Evolutionary conservation across 371 early-diverging fungal species (phyloP).

Genomic region (Apophysomyces sp.): DNA sequence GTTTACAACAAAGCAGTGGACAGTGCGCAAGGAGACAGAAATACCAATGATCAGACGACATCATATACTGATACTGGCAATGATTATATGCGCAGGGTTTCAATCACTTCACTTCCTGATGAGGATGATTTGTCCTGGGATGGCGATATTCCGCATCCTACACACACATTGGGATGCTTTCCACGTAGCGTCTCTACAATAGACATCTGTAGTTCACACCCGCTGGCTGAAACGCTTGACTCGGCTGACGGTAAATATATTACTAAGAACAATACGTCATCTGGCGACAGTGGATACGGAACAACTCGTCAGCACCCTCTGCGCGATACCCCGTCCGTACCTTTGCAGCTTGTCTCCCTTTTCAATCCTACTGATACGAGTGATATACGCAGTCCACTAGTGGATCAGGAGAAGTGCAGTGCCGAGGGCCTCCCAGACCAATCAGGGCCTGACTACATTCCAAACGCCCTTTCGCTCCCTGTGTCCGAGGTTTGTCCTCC

Average conservation of each 20-base stretch:
- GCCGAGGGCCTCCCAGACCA: neutral
- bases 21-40: neutral
- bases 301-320: constrained; percentile 3
- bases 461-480: constrained; percentile 1
- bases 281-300: constrained; percentile 19
- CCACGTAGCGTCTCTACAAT: neutral
- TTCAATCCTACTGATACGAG: constrained; percentile 12
- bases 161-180: neutral
- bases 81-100: neutral
- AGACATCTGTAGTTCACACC: neutral
- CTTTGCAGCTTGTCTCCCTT: constrained; percentile 18
- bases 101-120: neutral
- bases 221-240: neutral
- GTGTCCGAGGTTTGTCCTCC: neutral
- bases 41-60: neutral
- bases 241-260: neutral
- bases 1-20: neutral
- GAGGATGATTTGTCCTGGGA: constrained; percentile 1
- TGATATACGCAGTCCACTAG: neutral
- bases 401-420: neutral
- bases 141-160: neutral
- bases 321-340: constrained; percentile 6
- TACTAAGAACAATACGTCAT: constrained; percentile 6
- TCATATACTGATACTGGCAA: neutral
- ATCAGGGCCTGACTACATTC: neutral